phyloP scores from a whole-genome alignment of 257 asterid species.

The Parsonsia alboflavescens region DNA sequence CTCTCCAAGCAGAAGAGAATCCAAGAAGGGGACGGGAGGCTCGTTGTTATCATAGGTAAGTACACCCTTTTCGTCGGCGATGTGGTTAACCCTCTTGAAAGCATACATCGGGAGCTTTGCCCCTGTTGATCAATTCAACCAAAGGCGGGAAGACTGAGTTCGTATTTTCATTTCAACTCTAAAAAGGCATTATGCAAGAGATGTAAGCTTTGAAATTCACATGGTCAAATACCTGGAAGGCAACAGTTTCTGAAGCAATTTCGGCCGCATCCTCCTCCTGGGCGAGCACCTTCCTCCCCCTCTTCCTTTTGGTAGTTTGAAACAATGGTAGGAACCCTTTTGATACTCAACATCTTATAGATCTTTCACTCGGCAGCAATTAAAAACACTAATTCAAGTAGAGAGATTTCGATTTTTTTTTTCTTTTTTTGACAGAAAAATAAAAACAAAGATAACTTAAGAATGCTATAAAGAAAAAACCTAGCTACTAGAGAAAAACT shows the following conservation, averaged over 20 bases:
- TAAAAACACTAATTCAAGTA: not conserved
- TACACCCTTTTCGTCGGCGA: constrained; percentile 27
- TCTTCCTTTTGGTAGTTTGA: constrained; percentile 86
- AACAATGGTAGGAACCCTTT: constrained; percentile 82
- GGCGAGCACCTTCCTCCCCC: constrained; percentile 44
- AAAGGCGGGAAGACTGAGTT: constrained; percentile 14
- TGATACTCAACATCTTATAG: constrained; percentile 55
- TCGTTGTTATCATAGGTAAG: constrained; percentile 33
- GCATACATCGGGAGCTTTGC: constrained; percentile 77
- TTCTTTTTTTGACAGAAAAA: not conserved
- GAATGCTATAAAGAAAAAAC: not conserved
- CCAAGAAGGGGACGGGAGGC: constrained; percentile 54
- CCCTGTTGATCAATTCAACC: constrained; percentile 30
- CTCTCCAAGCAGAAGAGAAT: constrained; percentile 70
- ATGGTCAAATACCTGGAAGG: constrained; percentile 48
- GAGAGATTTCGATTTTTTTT: not conserved
- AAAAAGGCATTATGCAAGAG: not conserved
- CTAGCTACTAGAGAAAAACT: not conserved
- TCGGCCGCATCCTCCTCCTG: constrained; percentile 59
- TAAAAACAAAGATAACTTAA: not conserved
- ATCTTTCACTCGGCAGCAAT: not conserved
- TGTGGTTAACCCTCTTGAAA: constrained; percentile 38
- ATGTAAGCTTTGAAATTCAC: not conserved
- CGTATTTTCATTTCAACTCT: not conserved
- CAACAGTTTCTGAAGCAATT: constrained; percentile 78